Evolutionary conservation across 2,329 filamentous ascomycete genomes (phyloP), one percentile per base, ranked within the genome.

Genomic region (Venturia carpophila): DNA sequence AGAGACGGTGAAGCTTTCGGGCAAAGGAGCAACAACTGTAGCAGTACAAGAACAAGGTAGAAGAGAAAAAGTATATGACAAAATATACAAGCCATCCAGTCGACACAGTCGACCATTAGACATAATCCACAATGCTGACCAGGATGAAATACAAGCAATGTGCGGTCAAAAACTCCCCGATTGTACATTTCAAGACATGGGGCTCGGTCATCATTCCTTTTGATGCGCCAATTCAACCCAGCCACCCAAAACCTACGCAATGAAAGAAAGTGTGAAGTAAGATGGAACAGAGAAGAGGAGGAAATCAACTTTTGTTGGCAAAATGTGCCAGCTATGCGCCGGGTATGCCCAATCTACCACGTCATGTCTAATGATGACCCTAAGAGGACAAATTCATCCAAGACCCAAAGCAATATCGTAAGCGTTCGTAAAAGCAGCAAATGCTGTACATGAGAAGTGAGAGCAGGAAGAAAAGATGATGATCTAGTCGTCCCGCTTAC

Each of bases 401-500:
- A 37, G 11, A 24, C 47, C 15, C 49, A 58, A 58, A 64, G 49
- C 43, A 37, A 64, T 41, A 24, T 64, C 63, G 63, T 64, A 39
- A 64, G 39, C 21, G 24, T 64, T 64, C 63, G 63, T 64, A 58
- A 64, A 58, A 41, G 17, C 60, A 43, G 39, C 39, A 27, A 27
- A 43, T 1, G 75, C 49, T 64, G 49, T 42, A 21, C 24, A 56
- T 64, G 74, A 68, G 68, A 73, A 74, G 70, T 69, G 52, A 61
- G 60, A 17, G 24, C 52, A 56, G 15, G 52, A 56, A 37, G 52
- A 71, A 72, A 73, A 70, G 68, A 66, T 55, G 41, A 71, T 72
- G 71, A 39, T 49, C 47, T 58, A 64, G n/a, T 64, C 79, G 68
- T 83, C 80, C 74, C 90, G 87, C 85, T 88, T 90, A 77, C 87